A percentile compares a stretch with the other conserved stretches of the same genome.
Evolutionary conservation across 148 eudicot species (phyloP).

Genomic region (Chenopodium quinoa): DNA sequence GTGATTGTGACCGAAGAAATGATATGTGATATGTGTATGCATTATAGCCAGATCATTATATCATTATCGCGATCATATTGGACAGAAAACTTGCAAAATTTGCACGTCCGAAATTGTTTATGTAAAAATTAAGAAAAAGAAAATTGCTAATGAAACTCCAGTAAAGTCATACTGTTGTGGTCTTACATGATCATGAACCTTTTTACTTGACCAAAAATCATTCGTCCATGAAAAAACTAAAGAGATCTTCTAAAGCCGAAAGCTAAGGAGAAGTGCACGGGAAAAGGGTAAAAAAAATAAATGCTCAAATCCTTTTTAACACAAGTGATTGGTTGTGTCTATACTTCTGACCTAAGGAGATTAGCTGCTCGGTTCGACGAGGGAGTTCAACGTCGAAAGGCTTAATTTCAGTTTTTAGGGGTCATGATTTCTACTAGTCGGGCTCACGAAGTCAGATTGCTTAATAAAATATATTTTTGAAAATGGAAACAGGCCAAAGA

Average conservation of each 20-base stretch:
- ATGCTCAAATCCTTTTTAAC: neutral
- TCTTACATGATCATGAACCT: conserved; percentile 10
- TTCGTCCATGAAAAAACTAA: neutral
- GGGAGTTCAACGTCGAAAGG: too few relatives aligned
- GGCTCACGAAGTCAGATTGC: too few relatives aligned
- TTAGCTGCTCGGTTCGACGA: too few relatives aligned
- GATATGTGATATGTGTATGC: neutral
- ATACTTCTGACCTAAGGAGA: neutral
- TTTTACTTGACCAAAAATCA: conserved; percentile 10
- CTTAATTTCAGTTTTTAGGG: too few relatives aligned
- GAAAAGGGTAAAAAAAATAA: neutral
- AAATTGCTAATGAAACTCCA: neutral
- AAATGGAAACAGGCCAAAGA: too few relatives aligned
- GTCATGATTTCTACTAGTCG: too few relatives aligned
- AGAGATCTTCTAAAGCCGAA: neutral
- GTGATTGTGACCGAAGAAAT: neutral
- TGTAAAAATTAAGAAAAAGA: neutral
- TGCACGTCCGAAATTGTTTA: neutral
- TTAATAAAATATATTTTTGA: too few relatives aligned
- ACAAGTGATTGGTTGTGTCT: neutral
- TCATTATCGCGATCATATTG: too few relatives aligned
- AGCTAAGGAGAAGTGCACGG: neutral
- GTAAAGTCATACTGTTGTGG: neutral
- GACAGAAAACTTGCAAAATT: too few relatives aligned
- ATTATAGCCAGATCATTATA: conserved; percentile 8